Conservation (phyloP, 768 basidiomycete species). For the Xerocomellus amylosporus region DNA sequence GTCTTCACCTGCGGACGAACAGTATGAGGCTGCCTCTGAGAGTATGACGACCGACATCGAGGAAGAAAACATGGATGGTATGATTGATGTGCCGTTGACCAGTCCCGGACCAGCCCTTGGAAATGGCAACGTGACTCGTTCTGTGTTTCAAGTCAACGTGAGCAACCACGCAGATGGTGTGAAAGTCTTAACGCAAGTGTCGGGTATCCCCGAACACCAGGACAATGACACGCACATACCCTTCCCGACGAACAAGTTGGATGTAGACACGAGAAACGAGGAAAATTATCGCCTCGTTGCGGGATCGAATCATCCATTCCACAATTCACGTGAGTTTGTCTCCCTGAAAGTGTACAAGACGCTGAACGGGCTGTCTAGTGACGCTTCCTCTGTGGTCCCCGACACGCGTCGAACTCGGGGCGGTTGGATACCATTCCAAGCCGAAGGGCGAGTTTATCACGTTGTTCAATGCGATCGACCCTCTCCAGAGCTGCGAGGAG, state of each 20-base stretch:
- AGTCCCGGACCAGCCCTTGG: constrained; percentile 11
- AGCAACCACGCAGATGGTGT: constrained; percentile 7
- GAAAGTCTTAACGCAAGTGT: constrained; percentile 20
- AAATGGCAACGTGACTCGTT: not conserved
- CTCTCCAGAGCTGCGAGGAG: constrained; percentile 44
- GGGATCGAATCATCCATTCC: constrained; percentile 59
- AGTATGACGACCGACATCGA: constrained; percentile 20
- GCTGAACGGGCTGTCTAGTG: constrained; percentile 36
- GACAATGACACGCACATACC: constrained; percentile 21
- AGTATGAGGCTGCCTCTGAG: constrained; percentile 28
- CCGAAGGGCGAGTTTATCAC: constrained; percentile 67
- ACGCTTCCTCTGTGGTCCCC: constrained; percentile 73
- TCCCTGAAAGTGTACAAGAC: not conserved
- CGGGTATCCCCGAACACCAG: not conserved
- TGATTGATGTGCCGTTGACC: constrained; percentile 17
- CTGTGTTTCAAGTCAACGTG: not conserved
- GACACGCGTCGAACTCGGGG: constrained; percentile 57
- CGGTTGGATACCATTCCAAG: constrained; percentile 72
- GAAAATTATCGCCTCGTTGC: constrained; percentile 60
- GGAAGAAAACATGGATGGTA: constrained; percentile 9
- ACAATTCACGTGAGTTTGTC: constrained; percentile 55
- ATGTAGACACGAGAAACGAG: constrained; percentile 54
- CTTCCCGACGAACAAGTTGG: constrained; percentile 35
- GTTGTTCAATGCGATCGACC: constrained; percentile 66
- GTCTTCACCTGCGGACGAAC: constrained; percentile 23